Base-by-base conservation (phyloP, 2,329 filamentous ascomycete genomes). In the Atkinsonella hypoxylon region DNA sequence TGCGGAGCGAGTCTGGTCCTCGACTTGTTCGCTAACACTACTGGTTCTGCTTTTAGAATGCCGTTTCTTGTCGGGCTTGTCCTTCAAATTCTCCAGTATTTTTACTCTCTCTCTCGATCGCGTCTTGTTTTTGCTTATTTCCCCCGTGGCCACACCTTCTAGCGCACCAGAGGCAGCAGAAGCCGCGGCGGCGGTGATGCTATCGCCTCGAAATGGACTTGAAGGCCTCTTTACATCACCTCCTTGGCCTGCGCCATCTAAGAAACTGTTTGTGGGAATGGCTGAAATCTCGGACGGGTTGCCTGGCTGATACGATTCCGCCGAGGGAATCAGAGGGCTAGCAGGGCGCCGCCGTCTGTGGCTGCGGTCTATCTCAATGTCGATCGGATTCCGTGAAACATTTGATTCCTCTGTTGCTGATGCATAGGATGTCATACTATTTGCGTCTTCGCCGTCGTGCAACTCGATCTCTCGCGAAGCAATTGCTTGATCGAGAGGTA, bases 271-370 rank as follows among this genome's bases (percentile, higher is more conserved):
- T 17, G 74, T 74, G 12, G 78, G 78, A 48, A 81, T 81, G 75
- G 87, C 67, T 73, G 91, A 97, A 47, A 97, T 87, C 61, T 96
- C 91, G 3, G 91, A 96, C 47, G 82, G 73, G 57, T 80, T 81
- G 12, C 79, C 75, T 34, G 80, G 76, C 46, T 82, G 70, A 63
- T 85, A 89, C 49, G 67, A 80, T 62, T 70, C 78, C 18, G 66
- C 67, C 60, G 68, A 83, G 59, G 73, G 80, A 54, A 79, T 83
- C 62, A 77, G 78, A 66, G 69, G 91, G 56, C 76, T 95, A 68
- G 78, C 86, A 73, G 73, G 76, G 54, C 76, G 77, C 65, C 76
- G 82, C 63, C 76, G 72, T 56, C 74, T 71, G 51, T 68, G 70
- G 56, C 75, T 71, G 47, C 79, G 76, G 60, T 90, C 78, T 55